Evolutionary conservation across 306 rosid genomes (phyloP), one percentile per base, ranked within the genome.

Genomic region (Quercus ilex): DNA sequence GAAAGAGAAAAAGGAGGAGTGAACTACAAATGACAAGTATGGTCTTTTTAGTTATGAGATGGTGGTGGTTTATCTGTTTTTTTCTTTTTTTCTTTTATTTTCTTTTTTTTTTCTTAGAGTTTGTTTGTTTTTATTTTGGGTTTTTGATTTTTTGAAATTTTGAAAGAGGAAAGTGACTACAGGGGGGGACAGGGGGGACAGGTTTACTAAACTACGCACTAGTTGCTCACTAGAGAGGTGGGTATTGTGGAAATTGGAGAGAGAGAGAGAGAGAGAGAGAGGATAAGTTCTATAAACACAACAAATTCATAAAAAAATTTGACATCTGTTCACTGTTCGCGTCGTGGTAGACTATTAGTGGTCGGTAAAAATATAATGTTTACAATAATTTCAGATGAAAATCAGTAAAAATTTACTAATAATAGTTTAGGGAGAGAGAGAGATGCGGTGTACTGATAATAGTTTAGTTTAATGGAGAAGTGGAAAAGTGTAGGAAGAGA

Each of bases 1-100:
- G 3, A 64, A 6, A 1, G 23, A 59, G 56, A 43, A 60, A 68
- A 28, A 18, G 64, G 72, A 53, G 46, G 58, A 80, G 81, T 82
- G 89, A 76, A 82, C 87, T 75, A 49, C 83, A 79, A 78, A 77
- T 82, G 80, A 82, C 84, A 75, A 74, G 73, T 19, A 35, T 31
- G 7, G 76, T 67, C 55, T 57, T 74, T 78, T n/a, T 55, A 52
- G 76, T 73, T 57, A 78, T 55, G 55, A 85, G 84, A 81, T 63
- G 38, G 75, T n/a, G 81, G 79, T 51, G 55, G 86, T 78, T 83
- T 77, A 79, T 86, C 89, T 75, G 80, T 56, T 67, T 69, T 35
- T 9, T 69, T 9, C 2, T 7, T 18, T 10, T 14, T 4, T 13
- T 12, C n/a, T 63, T 46, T 28, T 41, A 2, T 52, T 19, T 1